Percentiles rank a stretch among this genome's conserved stretches.
Conservation (phyloP, 2,329 filamentous ascomycete genomes). For the Dothideomycetes sp. region DNA sequence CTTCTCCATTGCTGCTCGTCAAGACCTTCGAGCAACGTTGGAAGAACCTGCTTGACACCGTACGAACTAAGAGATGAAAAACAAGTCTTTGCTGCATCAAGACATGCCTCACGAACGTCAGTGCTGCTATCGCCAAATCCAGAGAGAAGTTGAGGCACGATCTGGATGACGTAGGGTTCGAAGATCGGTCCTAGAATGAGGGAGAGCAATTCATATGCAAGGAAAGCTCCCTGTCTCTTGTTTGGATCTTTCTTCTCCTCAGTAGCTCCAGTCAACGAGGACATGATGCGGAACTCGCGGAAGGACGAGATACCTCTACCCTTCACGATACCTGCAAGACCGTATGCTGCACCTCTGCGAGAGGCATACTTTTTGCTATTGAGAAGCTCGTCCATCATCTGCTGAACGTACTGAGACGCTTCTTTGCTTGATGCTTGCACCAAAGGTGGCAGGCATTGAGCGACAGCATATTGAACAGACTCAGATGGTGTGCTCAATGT, state of each 20-base stretch:
- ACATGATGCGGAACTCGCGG: constrained; percentile 76
- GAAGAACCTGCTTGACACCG: constrained; percentile 88
- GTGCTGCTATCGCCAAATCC: constrained; percentile 82
- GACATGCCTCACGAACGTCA: constrained; percentile 84
- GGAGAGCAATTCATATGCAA: constrained; percentile 85
- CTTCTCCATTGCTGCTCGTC: constrained; percentile 96
- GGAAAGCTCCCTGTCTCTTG: constrained; percentile 75
- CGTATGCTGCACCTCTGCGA: constrained; percentile 88
- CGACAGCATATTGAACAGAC: constrained; percentile 91
- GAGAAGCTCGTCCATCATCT: constrained; percentile 72
- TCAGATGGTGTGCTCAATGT: constrained; percentile 93
- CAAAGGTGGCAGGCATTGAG: constrained; percentile 86
- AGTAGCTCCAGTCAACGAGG: constrained; percentile 65
- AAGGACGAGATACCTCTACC: constrained; percentile 78
- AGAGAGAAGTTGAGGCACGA: constrained; percentile 78
- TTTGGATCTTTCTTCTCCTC: constrained; percentile 93
- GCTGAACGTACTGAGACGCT: constrained; percentile 66
- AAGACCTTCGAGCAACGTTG: constrained; percentile 79
- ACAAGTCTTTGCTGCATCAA: constrained; percentile 87
- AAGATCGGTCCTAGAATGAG: constrained; percentile 78
- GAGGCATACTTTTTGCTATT: constrained; percentile 85
- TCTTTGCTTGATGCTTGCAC: constrained; percentile 70
- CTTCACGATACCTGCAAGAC: constrained; percentile 77
- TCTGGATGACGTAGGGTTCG: constrained; percentile 92
- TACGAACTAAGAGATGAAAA: constrained; percentile 90